Evolutionary conservation across 345 rosid genomes (phyloP).

Genomic region (Firmiana major): DNA sequence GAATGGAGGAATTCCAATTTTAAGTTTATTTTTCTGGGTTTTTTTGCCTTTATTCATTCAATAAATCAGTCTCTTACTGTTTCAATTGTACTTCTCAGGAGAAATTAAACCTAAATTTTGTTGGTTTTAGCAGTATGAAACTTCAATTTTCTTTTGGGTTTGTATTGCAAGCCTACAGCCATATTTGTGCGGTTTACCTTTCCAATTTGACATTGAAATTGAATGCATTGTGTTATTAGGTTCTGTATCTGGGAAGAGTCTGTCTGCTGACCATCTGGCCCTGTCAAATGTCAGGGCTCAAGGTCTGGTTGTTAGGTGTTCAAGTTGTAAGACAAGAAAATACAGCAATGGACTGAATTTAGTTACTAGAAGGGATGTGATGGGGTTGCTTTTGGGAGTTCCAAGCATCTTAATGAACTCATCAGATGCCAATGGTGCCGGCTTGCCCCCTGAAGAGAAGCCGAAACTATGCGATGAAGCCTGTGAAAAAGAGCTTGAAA

Average conservation of each 20-base stretch:
- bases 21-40: not conserved
- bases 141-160: too few species aligned
- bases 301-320: constrained; percentile 28
- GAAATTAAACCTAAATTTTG: too few species aligned
- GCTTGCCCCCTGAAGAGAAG: constrained; percentile 85
- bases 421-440: constrained; percentile 50
- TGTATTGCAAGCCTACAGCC: not conserved
- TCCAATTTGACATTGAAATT: constrained; percentile 1
- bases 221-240: constrained; percentile 22
- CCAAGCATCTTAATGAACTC: constrained; percentile 37
- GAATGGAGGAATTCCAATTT: not conserved
- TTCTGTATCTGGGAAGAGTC: constrained; percentile 18
- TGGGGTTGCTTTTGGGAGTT: constrained; percentile 53
- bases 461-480: constrained; percentile 68
- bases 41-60: too few species aligned
- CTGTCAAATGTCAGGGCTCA: not conserved
- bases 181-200: not conserved
- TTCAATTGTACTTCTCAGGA: too few species aligned
- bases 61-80: too few species aligned
- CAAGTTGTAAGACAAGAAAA: constrained; percentile 26
- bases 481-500: constrained; percentile 95
- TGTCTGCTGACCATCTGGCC: constrained; percentile 14
- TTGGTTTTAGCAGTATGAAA: too few species aligned
- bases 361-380: constrained; percentile 51
- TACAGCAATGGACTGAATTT: constrained; percentile 10